phyloP scores from a whole-genome alignment of 495 filamentous ascomycete genomes.

The Halenospora varia region DNA sequence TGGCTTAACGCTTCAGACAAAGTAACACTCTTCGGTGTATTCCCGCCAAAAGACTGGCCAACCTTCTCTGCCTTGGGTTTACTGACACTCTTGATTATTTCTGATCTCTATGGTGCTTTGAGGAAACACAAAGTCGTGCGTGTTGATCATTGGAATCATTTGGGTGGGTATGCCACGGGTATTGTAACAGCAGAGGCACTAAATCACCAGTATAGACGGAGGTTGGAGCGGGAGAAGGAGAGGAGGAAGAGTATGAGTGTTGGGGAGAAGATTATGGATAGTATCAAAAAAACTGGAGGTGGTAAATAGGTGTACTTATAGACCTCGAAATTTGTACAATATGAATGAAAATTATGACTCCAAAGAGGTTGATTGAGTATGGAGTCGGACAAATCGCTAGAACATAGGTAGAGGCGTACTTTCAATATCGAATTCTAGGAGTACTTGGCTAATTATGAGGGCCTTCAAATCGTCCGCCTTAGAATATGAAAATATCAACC shows the following conservation, averaged over 20 bases:
- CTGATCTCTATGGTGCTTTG: conserved; percentile 43
- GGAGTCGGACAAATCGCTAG: no score
- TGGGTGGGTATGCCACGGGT: conserved; percentile 61
- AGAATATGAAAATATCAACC: no score
- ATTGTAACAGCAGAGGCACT: conserved; percentile 34
- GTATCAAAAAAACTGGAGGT: neutral
- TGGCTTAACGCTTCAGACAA: conserved; percentile 54
- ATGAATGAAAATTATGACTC: no score
- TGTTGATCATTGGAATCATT: conserved; percentile 69
- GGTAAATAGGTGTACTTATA: neutral
- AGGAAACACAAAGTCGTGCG: conserved; percentile 24
- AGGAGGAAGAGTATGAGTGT: conserved; percentile 19
- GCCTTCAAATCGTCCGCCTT: no score
- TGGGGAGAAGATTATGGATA: conserved; percentile 14
- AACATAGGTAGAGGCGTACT: no score
- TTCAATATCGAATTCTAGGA: no score
- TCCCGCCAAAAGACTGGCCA: conserved; percentile 45
- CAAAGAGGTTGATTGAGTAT: no score
- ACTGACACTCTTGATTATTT: conserved; percentile 38
- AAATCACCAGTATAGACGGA: conserved; percentile 1
- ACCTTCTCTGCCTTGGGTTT: conserved; percentile 47
- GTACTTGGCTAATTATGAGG: no score
- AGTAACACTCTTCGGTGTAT: conserved; percentile 44
- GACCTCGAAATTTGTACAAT: neutral
- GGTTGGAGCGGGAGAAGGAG: conserved; percentile 23